A percentile compares a stretch with the other conserved stretches of the same genome.
phyloP scores from a whole-genome alignment of 306 rosid genomes.

The Casuarina equisetifolia region DNA sequence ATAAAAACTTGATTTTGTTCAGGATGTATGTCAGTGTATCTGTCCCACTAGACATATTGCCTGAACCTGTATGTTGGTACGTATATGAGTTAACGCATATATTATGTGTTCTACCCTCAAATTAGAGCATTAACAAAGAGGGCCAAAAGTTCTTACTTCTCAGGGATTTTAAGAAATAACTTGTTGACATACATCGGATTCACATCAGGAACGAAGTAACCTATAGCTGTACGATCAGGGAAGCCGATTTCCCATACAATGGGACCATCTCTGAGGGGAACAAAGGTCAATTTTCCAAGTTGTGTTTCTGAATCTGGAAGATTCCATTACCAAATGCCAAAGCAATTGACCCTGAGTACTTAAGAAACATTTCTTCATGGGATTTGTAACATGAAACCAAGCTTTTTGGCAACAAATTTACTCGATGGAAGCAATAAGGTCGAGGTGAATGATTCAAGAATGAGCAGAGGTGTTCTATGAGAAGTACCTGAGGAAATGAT shows the following conservation, averaged over 20 bases:
- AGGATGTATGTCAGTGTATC: slow-evolving; percentile 44
- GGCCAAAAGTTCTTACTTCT: slow-evolving; percentile 33
- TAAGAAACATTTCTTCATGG: not conserved
- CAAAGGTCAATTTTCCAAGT: slow-evolving; percentile 36
- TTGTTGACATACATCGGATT: slow-evolving; percentile 49
- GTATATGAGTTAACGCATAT: no score
- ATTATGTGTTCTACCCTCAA: slow-evolving; percentile 22
- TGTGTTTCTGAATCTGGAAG: slow-evolving; percentile 31
- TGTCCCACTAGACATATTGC: slow-evolving; percentile 31
- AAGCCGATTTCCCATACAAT: slow-evolving; percentile 51
- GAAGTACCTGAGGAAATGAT: slow-evolving; percentile 31
- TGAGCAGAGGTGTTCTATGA: not conserved
- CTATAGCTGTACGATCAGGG: slow-evolving; percentile 43
- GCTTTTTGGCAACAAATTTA: not conserved
- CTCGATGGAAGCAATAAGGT: not conserved
- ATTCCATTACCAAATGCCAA: not conserved
- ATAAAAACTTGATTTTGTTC: slow-evolving; percentile 36
- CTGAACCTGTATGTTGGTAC: not conserved
- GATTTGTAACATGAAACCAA: not conserved
- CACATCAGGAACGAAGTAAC: slow-evolving; percentile 47
- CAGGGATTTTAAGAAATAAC: slow-evolving; percentile 43
- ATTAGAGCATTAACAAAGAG: not conserved
- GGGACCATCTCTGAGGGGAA: slow-evolving; percentile 48
- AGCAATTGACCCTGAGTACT: no score
- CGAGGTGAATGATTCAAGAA: not conserved